phyloP scores from a whole-genome alignment of 441 rosid species.

The Jatropha podagrica region DNA sequence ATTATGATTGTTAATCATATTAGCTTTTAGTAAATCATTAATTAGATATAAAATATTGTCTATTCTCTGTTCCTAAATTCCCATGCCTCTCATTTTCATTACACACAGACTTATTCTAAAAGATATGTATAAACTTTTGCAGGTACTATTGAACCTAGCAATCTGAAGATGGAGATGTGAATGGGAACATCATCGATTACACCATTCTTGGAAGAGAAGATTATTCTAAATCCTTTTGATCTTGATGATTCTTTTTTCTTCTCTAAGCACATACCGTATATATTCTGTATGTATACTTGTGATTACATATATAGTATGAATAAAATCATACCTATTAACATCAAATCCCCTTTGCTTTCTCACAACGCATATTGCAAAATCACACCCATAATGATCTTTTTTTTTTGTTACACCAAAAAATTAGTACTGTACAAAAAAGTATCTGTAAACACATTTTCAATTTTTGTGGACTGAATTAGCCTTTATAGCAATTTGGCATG shows the following conservation, averaged over 20 bases:
- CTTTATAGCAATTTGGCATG: not conserved
- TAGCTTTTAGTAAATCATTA: not conserved
- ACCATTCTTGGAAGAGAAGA: constrained; percentile 27
- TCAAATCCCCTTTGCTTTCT: constrained; percentile 17
- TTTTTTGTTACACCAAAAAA: constrained; percentile 13
- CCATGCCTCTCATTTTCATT: constrained; percentile 6
- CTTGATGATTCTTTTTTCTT: constrained; percentile 39
- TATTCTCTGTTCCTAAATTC: constrained; percentile 2
- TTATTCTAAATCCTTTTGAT: constrained; percentile 25
- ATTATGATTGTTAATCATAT: constrained; percentile 28
- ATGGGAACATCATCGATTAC: constrained; percentile 19
- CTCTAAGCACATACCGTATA: constrained; percentile 35
- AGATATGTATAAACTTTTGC: constrained; percentile 23
- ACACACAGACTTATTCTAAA: constrained; percentile 18
- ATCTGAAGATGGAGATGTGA: constrained; percentile 68
- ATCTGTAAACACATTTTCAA: not conserved
- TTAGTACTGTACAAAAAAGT: not conserved
- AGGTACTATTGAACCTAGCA: constrained; percentile 49
- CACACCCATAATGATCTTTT: constrained; percentile 6
- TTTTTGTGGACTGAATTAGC: not conserved
- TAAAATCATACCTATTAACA: constrained; percentile 34
- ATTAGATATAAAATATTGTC: not conserved
- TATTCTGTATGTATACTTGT: constrained; percentile 41
- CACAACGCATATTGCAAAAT: not conserved
- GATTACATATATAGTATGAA: constrained; percentile 30